Evolutionary conservation across 208 protist species (phyloP), one percentile per base, ranked within the genome.

Genomic region (Phytomonas sp.): DNA sequence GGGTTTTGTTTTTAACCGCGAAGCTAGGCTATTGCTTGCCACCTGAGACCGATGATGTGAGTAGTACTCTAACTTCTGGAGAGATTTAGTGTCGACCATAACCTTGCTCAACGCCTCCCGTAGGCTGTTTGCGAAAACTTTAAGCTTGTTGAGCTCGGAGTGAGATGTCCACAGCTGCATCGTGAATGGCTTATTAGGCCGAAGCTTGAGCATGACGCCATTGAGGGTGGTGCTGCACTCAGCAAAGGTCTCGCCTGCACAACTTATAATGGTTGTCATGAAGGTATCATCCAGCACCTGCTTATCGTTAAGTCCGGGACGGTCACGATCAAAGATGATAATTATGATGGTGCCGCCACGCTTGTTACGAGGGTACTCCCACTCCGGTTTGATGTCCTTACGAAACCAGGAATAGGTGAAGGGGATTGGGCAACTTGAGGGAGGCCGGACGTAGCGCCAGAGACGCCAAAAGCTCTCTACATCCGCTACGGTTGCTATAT

Each of bases 331-430:
- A 67, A 84, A 95, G 33, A 95, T 73, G 17, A 89, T 79, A 40
- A 95, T 82, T 15, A 75, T 85, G 73, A 95, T 85, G 4, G 83
- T 95, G 64, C 89, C 89, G 36, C 89, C 89, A 43, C 89, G 87
- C 73, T 85, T 87, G 67, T 95, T 95, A 59, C 89, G 84, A 20
- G 87, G 76, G 72, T 91, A 80, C 76, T 95, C 85, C 89, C 89
- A 95, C 76, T 91, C 87, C 6, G 89, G 89, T 36, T 81, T 82
- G 69, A 95, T 86, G 64, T 91, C 81, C 29, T 89, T 81, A 34
- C 89, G 82, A 77, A 95, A 95, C 82, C 83, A 95, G 64, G 83
- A 85, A 80, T 95, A 95, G 23, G 89, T 95, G 77, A 84, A 93
- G 61, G 85, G 70, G 0, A 77, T 76, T 29, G 79, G 62, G 71